These are phyloP conservation scores for Yamadazyma friedrichii DNA, from an alignment of 1,139 yeast genomes.

Conservation along the genomic window DNA sequence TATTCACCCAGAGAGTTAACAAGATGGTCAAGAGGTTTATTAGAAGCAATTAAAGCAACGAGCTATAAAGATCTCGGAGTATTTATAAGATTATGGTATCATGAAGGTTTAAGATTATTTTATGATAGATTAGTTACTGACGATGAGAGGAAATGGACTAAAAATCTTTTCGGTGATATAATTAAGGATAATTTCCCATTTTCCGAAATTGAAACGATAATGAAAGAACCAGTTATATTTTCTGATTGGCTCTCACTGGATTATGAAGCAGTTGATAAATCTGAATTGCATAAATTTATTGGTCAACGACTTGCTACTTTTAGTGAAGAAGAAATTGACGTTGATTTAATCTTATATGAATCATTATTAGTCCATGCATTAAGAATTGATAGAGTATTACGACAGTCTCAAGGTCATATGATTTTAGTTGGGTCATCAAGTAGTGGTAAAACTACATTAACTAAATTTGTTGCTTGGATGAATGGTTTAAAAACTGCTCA, in stretches of 20 bases:
- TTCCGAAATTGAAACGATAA: slow-evolving; percentile 32
- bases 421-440: slow-evolving; percentile 85
- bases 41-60: slow-evolving; percentile 49
- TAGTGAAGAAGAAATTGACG: slow-evolving; percentile 72
- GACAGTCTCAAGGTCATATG: slow-evolving; percentile 88
- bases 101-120: slow-evolving; percentile 78
- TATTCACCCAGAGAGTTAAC: slow-evolving; percentile 93
- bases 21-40: slow-evolving; percentile 81
- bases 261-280: slow-evolving; percentile 56
- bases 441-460: slow-evolving; percentile 76
- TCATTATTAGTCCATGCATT: slow-evolving; percentile 74
- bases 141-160: slow-evolving; percentile 55
- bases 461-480: slow-evolving; percentile 89
- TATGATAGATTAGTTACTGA: slow-evolving; percentile 62
- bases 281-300: slow-evolving; percentile 54
- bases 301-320: slow-evolving; percentile 67
- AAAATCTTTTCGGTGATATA: slow-evolving; percentile 35
- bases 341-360: slow-evolving; percentile 61
- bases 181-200: slow-evolving; percentile 49
- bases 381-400: slow-evolving; percentile 77
- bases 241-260: slow-evolving; percentile 73
- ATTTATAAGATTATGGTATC: slow-evolving; percentile 70
- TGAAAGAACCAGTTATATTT: slow-evolving; percentile 55
- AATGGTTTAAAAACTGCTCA: slow-evolving; percentile 69
- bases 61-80: slow-evolving; percentile 37